Base-by-base conservation (phyloP, 225 moss, liverwort and hornwort genomes). In the Anthoceros angustus region DNA sequence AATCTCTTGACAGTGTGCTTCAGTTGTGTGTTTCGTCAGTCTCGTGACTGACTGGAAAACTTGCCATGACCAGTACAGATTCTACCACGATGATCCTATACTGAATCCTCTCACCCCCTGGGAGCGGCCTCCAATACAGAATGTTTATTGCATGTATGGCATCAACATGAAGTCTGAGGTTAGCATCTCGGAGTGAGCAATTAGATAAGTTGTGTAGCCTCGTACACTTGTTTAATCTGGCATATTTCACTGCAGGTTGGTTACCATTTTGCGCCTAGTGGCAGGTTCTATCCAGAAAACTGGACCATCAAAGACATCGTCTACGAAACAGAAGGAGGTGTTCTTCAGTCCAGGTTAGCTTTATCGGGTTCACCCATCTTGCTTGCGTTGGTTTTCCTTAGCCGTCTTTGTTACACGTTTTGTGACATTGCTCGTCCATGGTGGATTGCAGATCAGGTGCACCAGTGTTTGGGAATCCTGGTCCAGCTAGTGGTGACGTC, bases 81-180 rank as follows among this genome's bases (percentile, higher is more conserved):
- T 74, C 72, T 95, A 98, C 71, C 81, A 92, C 71, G 98, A 98
- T 70, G 98, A 98, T 67, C 86, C 92, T 40, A 71, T 92, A 70
- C 64, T 98, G 75, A 98, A 98, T 80, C 92, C 98, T 6, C 74
- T 98, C 73, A 98, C 92, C 50, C 98, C 98, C 8, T 98, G 98
- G 98, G 85, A 88, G 49, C 80, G 98, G 74, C 98, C 98, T 67
- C 98, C 98, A 6, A 98, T 98, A 40, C 83, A 92, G 70, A 98
- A 98, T 77, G 81, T 98, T 21, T 98, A 89, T 70, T 98, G 98
- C 78, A 84, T 84, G 74, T 98, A 98, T 55, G 98, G 98, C 23
- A 82, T 98, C 42, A 91, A 98, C 71, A 74, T 87, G 66, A 98
- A 86, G 74, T 92, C 98, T 62, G 98, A 98, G 91, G 88, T 95